These are phyloP conservation scores for Salix exigua DNA, from an alignment of 345 rosid genomes.

Conservation along the genomic window DNA sequence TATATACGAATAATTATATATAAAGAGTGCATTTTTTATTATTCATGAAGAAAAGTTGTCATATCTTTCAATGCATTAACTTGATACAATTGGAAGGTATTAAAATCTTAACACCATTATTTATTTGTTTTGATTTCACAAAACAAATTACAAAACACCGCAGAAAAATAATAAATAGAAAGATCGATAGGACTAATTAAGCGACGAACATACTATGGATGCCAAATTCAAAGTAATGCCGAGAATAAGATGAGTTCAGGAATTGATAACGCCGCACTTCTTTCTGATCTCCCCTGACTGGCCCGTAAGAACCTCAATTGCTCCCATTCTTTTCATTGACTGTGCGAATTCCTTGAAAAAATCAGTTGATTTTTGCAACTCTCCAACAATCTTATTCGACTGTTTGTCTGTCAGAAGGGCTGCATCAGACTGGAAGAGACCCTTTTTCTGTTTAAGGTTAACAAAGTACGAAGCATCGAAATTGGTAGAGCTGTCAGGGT, in stretches of 20 bases:
- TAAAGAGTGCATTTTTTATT: no score
- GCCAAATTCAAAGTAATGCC: background rate
- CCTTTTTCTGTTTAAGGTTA: constrained; percentile 33
- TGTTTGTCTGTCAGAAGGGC: constrained; percentile 19
- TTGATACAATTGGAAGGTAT: no score
- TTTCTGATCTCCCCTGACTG: background rate
- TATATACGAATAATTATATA: no score
- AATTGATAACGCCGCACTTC: background rate
- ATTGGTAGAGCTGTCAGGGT: constrained; percentile 33
- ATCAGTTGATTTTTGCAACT: background rate
- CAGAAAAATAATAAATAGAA: background rate
- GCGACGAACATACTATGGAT: background rate
- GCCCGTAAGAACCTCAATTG: background rate
- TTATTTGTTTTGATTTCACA: no score
- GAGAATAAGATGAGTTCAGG: background rate
- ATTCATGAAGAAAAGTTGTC: no score
- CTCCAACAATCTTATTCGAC: background rate
- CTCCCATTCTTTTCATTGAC: background rate
- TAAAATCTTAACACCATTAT: no score
- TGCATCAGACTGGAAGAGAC: constrained; percentile 46
- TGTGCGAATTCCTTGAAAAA: background rate
- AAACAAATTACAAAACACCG: no score
- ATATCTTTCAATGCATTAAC: no score
- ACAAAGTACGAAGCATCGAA: constrained; percentile 49
- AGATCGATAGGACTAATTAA: background rate